Base-by-base conservation (phyloP, 2,329 filamentous ascomycete species). In the Pseudogymnoascus sp. region DNA sequence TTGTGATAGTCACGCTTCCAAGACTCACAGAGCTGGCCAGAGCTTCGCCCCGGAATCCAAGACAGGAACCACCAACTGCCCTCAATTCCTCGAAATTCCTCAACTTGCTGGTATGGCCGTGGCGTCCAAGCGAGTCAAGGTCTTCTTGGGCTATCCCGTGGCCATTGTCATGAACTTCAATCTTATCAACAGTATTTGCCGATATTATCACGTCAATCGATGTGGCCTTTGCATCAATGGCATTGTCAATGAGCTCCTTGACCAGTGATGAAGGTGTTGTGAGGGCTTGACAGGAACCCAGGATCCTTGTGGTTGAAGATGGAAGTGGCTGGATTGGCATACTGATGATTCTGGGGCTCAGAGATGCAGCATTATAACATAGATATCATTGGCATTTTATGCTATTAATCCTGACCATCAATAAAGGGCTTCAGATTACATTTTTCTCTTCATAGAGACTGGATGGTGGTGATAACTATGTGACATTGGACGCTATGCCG, bases 11-110 rank as follows among this genome's bases (percentile, higher is more conserved):
- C 47, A 92, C 75, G 3, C 79, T 77, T 39, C 84, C 85, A 64
- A 90, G 71, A 45, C 82, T 79, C 65, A 84, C 86, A 64, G 81
- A 80, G 72, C 84, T 86, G 40, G 88, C 87, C 65, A 93, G 76
- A 14, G 89, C 89, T 70, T 91, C 84, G 18, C 90, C 90, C 37
- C 90, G 83, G 70, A 93, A 93, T 1, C 90, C 90, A n/a, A 93
- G 79, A 34, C 81, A 86, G 47, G 76, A 78, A 1, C 82, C 81
- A 6, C 82, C 84, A 18, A 86, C 75, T 1, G 70, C 72, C 61
- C 76, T 78, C 39, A 92, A 76, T 60, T 92, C 87, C 0, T 84
- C 79, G 64, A 88, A 83, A n/a, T 77, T 77, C 60, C 76, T 77
- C 47, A 93, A 79, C 75, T 93, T 93, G 78, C 88, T 92, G 1